Conservation (phyloP, 371 early-diverging fungal genomes). For the Syncephalastrum contaminatum region DNA sequence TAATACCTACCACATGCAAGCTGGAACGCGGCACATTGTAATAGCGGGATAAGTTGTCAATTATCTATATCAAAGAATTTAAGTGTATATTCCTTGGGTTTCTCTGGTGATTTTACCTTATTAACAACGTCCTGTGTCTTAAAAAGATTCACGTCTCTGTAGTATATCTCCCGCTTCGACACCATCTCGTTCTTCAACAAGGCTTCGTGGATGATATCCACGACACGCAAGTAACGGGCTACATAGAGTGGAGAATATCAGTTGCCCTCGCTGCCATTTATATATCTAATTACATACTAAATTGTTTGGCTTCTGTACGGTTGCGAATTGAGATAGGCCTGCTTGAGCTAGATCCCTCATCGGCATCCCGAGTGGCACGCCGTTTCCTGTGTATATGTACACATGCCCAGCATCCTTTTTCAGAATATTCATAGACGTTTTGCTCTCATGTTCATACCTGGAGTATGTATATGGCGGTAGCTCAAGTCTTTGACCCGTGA, state of each 20-base stretch:
- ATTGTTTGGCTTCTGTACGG: not conserved
- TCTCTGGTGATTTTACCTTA: constrained; percentile 13
- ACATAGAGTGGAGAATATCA: not conserved
- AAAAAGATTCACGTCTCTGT: constrained; percentile 40
- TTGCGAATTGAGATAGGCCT: not conserved
- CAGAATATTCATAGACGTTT: not conserved
- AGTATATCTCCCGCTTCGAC: constrained; percentile 49
- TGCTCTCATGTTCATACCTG: not conserved
- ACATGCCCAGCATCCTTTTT: not conserved
- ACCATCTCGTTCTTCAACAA: constrained; percentile 27
- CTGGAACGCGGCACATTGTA: constrained; percentile 39
- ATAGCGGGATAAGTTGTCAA: constrained; percentile 34
- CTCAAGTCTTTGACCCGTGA: not conserved
- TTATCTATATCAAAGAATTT: constrained; percentile 21
- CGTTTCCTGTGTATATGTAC: not conserved
- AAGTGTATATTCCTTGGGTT: not conserved
- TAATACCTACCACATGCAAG: constrained; percentile 38
- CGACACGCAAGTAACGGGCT: constrained; percentile 40
- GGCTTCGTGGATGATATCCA: constrained; percentile 47
- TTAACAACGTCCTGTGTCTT: constrained; percentile 33
- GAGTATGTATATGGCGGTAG: not conserved
- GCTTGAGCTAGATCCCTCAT: not conserved
- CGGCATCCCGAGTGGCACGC: not conserved
- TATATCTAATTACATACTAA: constrained; percentile 1
- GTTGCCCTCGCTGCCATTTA: not conserved